Evolutionary conservation across 2,329 filamentous ascomycete genomes (phyloP).

Genomic region (Xylaria sp.): DNA sequence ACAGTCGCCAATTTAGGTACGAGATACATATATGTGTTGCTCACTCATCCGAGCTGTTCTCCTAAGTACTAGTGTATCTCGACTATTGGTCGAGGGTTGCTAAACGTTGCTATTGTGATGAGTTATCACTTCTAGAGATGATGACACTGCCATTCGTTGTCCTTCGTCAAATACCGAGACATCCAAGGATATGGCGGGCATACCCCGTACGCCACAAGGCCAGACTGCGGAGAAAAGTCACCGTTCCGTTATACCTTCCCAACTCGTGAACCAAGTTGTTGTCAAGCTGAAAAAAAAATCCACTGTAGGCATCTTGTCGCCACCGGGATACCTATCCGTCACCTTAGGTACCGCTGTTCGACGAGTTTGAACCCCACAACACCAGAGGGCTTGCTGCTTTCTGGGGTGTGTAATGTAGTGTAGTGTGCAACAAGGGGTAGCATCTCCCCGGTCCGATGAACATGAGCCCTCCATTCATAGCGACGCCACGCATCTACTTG

Average conservation of each 20-base stretch:
- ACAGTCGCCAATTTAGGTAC: neutral
- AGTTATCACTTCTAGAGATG: neutral
- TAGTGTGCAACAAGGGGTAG: too few species aligned
- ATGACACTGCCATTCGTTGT: neutral
- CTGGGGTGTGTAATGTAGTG: conserved; percentile 5
- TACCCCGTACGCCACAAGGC: neutral
- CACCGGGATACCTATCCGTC: neutral
- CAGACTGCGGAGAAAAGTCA: neutral
- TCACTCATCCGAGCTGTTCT: neutral
- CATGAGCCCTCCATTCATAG: neutral
- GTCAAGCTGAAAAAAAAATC: conserved; percentile 9
- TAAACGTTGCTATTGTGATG: neutral
- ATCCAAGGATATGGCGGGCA: neutral
- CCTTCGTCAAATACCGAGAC: neutral
- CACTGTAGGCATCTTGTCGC: conserved; percentile 3
- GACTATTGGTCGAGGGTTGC: neutral
- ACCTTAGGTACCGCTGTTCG: neutral
- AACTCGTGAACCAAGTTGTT: neutral
- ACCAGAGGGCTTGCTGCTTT: conserved; percentile 1
- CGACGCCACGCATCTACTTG: conserved; percentile 9
- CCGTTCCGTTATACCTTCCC: neutral
- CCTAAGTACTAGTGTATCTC: neutral
- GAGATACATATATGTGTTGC: neutral
- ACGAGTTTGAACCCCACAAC: conserved; percentile 2
- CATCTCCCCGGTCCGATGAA: conserved; percentile 1